Conservation (phyloP, 2,329 filamentous ascomycete species). For the Xylariaceae sp. region DNA sequence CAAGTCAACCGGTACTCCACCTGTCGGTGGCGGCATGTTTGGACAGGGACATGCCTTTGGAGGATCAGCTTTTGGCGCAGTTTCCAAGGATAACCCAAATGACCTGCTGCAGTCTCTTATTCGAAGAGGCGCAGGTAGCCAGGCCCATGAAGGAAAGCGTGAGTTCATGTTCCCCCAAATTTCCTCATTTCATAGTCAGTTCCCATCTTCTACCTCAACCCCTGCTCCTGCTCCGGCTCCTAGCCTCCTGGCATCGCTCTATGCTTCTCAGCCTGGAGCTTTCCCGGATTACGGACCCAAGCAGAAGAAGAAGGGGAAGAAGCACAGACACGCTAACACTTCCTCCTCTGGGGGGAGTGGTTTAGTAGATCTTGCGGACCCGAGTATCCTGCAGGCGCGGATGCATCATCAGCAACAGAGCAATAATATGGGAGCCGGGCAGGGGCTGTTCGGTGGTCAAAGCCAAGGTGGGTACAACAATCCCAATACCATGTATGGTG, state of each 20-base stretch:
- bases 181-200: constrained; percentile 89
- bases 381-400: constrained; percentile 98
- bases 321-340: constrained; percentile 99
- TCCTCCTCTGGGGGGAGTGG: constrained; percentile 99
- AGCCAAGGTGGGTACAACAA: constrained; percentile 97
- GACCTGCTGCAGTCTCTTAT: constrained; percentile 85
- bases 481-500: constrained; percentile 77
- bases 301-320: constrained; percentile 99
- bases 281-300: constrained; percentile 93
- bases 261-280: constrained; percentile 82
- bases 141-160: constrained; percentile 92
- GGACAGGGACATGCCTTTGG: constrained; percentile 87
- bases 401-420: constrained; percentile 83
- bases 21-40: constrained; percentile 75
- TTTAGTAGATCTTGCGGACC: constrained; percentile 99
- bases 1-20: constrained; percentile 93
- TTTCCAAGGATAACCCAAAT: constrained; percentile 72
- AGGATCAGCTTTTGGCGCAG: constrained; percentile 68
- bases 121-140: constrained; percentile 70
- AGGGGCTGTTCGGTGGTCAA: constrained; percentile 88
- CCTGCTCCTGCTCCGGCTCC: constrained; percentile 91
- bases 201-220: constrained; percentile 79
- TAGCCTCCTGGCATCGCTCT: constrained; percentile 89
- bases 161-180: constrained; percentile 71
- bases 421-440: constrained; percentile 81